Evolutionary conservation across 1,284 basidiomycete species (phyloP).

Genomic region (Volvariella surrecta): DNA sequence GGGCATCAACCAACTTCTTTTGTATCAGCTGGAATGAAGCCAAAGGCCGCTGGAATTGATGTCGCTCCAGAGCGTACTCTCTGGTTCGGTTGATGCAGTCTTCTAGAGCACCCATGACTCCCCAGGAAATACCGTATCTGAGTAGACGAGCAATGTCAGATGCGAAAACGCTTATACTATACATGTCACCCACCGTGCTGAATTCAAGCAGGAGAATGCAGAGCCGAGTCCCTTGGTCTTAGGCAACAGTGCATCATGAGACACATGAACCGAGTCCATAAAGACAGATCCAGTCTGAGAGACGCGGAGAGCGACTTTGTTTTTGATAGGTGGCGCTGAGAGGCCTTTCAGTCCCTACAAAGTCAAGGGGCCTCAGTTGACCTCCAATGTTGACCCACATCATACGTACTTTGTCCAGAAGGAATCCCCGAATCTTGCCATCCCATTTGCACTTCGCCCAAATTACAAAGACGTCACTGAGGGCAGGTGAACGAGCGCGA

Average conservation of each 20-base stretch:
- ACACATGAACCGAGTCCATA: constrained; percentile 77
- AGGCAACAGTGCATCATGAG: constrained; percentile 68
- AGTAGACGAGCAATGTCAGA: background rate
- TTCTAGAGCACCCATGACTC: constrained; percentile 91
- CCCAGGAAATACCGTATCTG: constrained; percentile 87
- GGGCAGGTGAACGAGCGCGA: constrained; percentile 4
- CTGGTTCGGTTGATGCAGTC: constrained; percentile 79
- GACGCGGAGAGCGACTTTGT: constrained; percentile 87
- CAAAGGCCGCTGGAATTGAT: constrained; percentile 85
- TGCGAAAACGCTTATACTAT: background rate
- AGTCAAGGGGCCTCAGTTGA: background rate
- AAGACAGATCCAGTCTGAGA: constrained; percentile 92
- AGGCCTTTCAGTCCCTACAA: constrained; percentile 76
- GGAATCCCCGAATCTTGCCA: constrained; percentile 84
- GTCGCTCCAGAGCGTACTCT: constrained; percentile 82
- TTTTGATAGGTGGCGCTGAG: constrained; percentile 81
- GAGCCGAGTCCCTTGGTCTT: constrained; percentile 70
- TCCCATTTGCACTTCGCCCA: constrained; percentile 98
- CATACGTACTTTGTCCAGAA: constrained; percentile 73
- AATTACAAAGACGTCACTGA: constrained; percentile 78
- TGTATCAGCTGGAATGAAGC: constrained; percentile 95
- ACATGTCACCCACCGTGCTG: constrained; percentile 48
- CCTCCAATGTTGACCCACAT: background rate
- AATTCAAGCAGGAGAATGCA: constrained; percentile 89
- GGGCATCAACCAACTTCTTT: constrained; percentile 93